Conservation (phyloP, 2,329 filamentous ascomycete species). For the Raffaelea albimanens region DNA sequence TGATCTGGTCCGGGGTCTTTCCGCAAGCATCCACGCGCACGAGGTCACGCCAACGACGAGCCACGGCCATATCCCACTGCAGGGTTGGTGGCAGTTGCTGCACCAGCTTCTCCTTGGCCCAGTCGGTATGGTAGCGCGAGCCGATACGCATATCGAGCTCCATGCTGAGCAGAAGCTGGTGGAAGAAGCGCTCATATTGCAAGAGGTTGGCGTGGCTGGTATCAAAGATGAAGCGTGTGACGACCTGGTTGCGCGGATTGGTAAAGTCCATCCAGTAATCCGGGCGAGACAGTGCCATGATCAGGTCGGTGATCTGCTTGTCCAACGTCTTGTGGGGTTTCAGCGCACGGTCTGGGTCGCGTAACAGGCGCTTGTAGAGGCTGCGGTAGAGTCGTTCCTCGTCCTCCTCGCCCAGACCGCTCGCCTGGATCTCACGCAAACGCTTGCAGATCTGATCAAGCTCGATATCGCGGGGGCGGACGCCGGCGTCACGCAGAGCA, state of each 20-base stretch:
- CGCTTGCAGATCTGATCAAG: constrained; percentile 48
- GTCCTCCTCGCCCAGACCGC: constrained; percentile 45
- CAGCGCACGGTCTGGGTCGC: constrained; percentile 54
- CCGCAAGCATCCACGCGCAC: constrained; percentile 57
- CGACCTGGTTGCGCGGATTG: constrained; percentile 58
- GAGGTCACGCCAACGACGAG: constrained; percentile 62
- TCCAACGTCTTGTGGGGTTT: constrained; percentile 56
- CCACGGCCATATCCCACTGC: constrained; percentile 64
- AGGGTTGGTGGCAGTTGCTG: constrained; percentile 59
- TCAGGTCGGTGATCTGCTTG: constrained; percentile 63
- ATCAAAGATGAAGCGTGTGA: constrained; percentile 63
- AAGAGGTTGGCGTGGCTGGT: constrained; percentile 43
- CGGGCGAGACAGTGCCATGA: constrained; percentile 57
- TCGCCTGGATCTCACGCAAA: constrained; percentile 45
- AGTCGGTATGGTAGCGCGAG: constrained; percentile 48
- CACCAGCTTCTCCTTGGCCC: constrained; percentile 55
- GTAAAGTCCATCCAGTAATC: constrained; percentile 65
- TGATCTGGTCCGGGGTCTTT: constrained; percentile 43
- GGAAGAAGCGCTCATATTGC: constrained; percentile 60
- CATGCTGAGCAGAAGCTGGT: constrained; percentile 64
- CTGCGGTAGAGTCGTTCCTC: constrained; percentile 50
- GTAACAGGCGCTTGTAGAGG: constrained; percentile 59
- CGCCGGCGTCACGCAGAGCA: constrained; percentile 47
- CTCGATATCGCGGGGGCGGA: constrained; percentile 51
- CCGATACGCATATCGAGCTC: constrained; percentile 65